Evolutionary conservation across 768 basidiomycete species (phyloP).

Genomic region (Solioccasus polychromus): DNA sequence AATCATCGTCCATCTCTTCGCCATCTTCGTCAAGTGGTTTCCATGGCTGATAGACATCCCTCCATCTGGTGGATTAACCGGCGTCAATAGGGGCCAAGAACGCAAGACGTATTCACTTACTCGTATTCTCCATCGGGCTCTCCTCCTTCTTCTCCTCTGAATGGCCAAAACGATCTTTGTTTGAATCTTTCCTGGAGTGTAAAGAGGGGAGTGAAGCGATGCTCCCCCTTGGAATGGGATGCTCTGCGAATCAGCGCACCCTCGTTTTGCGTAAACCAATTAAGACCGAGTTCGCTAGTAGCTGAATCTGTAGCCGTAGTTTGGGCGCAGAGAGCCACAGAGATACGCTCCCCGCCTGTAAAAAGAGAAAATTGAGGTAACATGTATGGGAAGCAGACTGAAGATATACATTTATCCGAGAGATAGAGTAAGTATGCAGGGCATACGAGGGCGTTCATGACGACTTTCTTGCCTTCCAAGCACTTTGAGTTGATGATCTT

Average conservation of each 20-base stretch:
- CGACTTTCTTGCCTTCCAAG: conserved; percentile 22
- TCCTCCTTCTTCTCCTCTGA: conserved; percentile 4
- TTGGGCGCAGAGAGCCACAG: conserved; percentile 7
- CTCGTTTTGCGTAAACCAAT: conserved; percentile 8
- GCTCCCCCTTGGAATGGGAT: neutral
- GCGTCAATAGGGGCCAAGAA: too few species aligned
- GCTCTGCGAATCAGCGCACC: conserved; percentile 4
- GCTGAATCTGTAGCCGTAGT: neutral
- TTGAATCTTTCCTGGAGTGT: conserved; percentile 7
- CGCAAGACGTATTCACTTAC: conserved; percentile 6
- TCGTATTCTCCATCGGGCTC: neutral
- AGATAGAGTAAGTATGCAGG: conserved; percentile 27
- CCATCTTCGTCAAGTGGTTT: conserved; percentile 21
- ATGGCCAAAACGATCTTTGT: neutral
- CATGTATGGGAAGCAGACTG: too few species aligned
- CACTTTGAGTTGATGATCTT: conserved; percentile 10
- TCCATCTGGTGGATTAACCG: too few species aligned
- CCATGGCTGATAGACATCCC: conserved; percentile 17
- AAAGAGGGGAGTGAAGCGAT: conserved; percentile 10
- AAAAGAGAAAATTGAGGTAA: too few species aligned
- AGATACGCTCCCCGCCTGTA: conserved; percentile 13
- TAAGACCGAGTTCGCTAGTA: neutral
- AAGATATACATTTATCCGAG: conserved; percentile 13
- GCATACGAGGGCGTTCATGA: conserved; percentile 25
- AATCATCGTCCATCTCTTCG: conserved; percentile 1